These are phyloP conservation scores for Aspergillus unguis DNA, from an alignment of 2,329 filamentous ascomycete species.

Conservation along the genomic window DNA sequence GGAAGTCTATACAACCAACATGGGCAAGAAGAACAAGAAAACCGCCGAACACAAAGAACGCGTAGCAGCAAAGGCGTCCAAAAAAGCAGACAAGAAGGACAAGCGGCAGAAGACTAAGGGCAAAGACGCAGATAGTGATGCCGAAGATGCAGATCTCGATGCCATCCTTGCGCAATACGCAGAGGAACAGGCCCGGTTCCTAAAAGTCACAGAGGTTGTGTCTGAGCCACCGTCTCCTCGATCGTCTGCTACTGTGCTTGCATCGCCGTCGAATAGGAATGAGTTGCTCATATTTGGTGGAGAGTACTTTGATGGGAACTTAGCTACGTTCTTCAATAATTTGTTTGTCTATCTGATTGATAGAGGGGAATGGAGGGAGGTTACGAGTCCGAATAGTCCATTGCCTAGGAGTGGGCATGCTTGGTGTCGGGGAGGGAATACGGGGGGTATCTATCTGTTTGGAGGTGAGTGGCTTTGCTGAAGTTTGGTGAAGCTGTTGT, in stretches of 20 bases:
- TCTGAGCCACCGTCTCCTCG: conserved; percentile 71
- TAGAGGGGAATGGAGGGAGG: conserved; percentile 82
- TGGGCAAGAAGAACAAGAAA: conserved; percentile 58
- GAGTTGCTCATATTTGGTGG: conserved; percentile 90
- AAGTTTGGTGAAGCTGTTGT: not conserved
- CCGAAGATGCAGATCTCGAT: conserved; percentile 89
- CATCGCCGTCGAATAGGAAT: conserved; percentile 79
- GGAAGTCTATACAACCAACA: conserved; percentile 14
- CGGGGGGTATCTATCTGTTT: conserved; percentile 83
- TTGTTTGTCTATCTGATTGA: conserved; percentile 70
- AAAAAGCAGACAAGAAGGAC: conserved; percentile 70
- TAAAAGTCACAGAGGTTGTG: conserved; percentile 83
- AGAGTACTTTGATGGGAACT: conserved; percentile 89
- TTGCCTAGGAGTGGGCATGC: conserved; percentile 89
- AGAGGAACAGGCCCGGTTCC: conserved; percentile 86
- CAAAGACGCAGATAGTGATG: conserved; percentile 74
- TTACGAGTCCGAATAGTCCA: conserved; percentile 87
- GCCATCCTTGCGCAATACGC: conserved; percentile 90
- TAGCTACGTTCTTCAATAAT: conserved; percentile 70
- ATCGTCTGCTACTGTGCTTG: conserved; percentile 75
- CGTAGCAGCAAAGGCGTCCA: conserved; percentile 72
- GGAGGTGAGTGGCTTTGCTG: conserved; percentile 53
- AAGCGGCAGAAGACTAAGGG: conserved; percentile 74
- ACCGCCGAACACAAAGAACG: conserved; percentile 56
- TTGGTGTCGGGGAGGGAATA: conserved; percentile 86